Evolutionary conservation across 352 stramenopile genomes (phyloP).

Genomic region (Pythium apleroticum): DNA sequence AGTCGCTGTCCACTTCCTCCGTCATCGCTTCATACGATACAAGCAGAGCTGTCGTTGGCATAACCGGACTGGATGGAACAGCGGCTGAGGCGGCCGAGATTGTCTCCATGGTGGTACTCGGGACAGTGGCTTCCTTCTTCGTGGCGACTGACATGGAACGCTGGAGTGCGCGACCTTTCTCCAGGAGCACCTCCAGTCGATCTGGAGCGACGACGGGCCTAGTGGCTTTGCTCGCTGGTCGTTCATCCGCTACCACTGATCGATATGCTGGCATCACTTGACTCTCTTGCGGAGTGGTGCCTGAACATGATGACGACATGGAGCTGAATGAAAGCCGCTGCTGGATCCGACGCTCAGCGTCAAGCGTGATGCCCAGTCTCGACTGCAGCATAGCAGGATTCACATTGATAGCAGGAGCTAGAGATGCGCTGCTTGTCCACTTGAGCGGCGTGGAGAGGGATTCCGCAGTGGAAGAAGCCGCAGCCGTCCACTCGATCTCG

Average conservation of each 20-base stretch:
- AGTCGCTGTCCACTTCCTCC: constrained; percentile 20
- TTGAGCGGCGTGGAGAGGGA: constrained; percentile 23
- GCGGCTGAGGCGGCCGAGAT: not conserved
- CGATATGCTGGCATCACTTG: not conserved
- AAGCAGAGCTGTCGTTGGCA: constrained; percentile 15
- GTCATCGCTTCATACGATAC: constrained; percentile 28
- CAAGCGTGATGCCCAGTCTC: not conserved
- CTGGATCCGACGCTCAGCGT: constrained; percentile 16
- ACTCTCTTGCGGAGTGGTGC: not conserved
- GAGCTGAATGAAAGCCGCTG: constrained; percentile 31
- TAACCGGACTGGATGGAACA: not conserved
- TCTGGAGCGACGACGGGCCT: not conserved
- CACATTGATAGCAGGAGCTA: constrained; percentile 16
- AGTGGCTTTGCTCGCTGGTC: not conserved
- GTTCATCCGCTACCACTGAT: not conserved
- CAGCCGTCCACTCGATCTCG: constrained; percentile 21
- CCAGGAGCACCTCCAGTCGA: constrained; percentile 20
- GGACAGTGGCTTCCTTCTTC: not conserved
- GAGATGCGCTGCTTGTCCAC: constrained; percentile 11
- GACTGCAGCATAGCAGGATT: constrained; percentile 12
- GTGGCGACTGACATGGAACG: constrained; percentile 26
- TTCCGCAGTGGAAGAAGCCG: not conserved
- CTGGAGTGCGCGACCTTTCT: constrained; percentile 29
- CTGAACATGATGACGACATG: constrained; percentile 18
- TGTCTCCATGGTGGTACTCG: not conserved